Evolutionary conservation across 257 asterid species (phyloP), one percentile per base, ranked within the genome.

Genomic region (Solanum stenotomum): DNA sequence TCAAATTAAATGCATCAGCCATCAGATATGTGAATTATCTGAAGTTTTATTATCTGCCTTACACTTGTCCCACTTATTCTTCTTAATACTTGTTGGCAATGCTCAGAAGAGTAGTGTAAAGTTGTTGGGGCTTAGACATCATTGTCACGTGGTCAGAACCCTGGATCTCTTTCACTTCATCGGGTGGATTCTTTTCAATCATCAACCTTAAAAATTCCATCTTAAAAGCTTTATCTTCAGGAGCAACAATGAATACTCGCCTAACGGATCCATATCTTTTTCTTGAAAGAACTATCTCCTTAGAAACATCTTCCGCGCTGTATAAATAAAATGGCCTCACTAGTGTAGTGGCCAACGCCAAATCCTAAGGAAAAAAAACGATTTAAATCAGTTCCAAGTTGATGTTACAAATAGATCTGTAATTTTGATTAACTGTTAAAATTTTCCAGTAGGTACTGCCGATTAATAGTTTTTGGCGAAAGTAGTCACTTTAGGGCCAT

Each of bases 71-170:
- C 35, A 7, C 38, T 27, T 71, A 8, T 31, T 71, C 42, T 15
- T 71, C 22, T 71, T 6, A 68, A 18, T 35, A 35, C 52, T 10
- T 84, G 8, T 29, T 71, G n/a, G 90, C 91, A 70, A 90, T 68
- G 15, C 31, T 37, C 20, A 34, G 74, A 37, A 87, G 87, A 78
- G 13, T 85, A 67, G 25, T 61, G 22, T 56, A 63, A 8, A 92
- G 92, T 71, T 90, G 88, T 13, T 37, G 34, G 5, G 93, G 92
- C 56, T 83, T 90, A 20, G 91, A 90, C 88, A 89, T 85, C 93
- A 91, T 89, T 15, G 86, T 89, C 93, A 89, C 88, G 46, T 91
- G 93, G 87, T 91, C 92, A 8, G 94, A 83, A 10, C 91, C 94
- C 27, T 0, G 4, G 10, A 56, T 56, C 65, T 56, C n/a, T 56